These are phyloP conservation scores for California macrophylla DNA, from an alignment of 441 rosid species.

Conservation along the genomic window DNA sequence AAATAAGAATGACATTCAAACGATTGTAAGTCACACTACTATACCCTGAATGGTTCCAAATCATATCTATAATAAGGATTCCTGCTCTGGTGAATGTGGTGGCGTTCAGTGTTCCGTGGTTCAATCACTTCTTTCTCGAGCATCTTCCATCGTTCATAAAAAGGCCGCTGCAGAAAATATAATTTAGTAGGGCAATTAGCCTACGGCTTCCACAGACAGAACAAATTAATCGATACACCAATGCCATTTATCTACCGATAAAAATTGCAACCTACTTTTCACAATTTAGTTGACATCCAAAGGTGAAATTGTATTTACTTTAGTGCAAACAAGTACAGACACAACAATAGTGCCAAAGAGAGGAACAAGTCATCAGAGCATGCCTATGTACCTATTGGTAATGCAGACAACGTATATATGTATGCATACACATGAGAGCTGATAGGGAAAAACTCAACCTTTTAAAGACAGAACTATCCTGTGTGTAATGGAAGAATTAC, in stretches of 20 bases:
- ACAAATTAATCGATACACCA: not conserved
- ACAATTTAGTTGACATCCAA: not conserved
- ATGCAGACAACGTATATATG: not conserved
- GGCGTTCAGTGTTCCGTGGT: conserved; percentile 82
- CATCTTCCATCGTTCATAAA: conserved; percentile 93
- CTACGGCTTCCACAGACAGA: not conserved
- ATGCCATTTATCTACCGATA: not conserved
- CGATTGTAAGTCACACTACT: conserved; percentile 8
- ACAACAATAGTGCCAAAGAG: not conserved
- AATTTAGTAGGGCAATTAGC: conserved; percentile 11
- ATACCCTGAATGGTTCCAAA: conserved; percentile 94
- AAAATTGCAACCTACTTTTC: not conserved
- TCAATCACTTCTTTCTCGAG: conserved; percentile 90
- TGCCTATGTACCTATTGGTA: not conserved
- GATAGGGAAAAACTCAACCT: not conserved
- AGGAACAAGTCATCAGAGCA: conserved; percentile 2
- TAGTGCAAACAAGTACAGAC: not conserved
- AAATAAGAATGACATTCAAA: not conserved
- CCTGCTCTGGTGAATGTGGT: conserved; percentile 51
- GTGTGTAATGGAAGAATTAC: not conserved
- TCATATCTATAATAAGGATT: conserved; percentile 78
- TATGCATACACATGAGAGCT: not conserved
- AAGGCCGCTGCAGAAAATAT: conserved; percentile 69
- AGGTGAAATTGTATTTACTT: not conserved
- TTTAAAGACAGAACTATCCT: not conserved